Base-by-base conservation (phyloP, 768 basidiomycete species). In the Amanita subjunquillea region DNA sequence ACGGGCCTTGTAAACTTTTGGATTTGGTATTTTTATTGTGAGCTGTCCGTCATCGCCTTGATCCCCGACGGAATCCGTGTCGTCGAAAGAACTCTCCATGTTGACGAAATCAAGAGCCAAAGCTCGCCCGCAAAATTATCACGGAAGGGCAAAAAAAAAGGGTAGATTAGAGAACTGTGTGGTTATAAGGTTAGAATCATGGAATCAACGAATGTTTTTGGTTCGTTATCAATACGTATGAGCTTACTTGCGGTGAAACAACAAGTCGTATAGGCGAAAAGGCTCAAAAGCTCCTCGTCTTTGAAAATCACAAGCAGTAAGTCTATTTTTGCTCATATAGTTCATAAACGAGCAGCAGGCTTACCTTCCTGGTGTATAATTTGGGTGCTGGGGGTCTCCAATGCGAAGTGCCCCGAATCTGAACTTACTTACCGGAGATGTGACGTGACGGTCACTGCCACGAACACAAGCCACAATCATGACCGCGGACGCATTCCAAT, bases 21-120 rank as follows among this genome's bases (percentile, higher is more conserved):
- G 78, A 59, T 82, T 83, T 2, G 83, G 82, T 57, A 85, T 84
- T 54, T 77, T 73, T 59, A 84, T 82, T 44, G 75, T 82, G 58
- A 83, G 70, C 55, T 76, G 77, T 46, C 69, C 69, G 61, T 79
- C 77, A 63, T 75, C 77, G 53, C 67, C 66, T 53, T 62, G 57
- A 52, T 72, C 73, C 55, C 66, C 71, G 25, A 63, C 59, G 30
- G 68, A 67, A 57, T 70, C 69, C 59, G 60, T 60, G 44, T 68
- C 72, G 32, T 72, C 67, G 46, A 60, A 64, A 36, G 67, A 60
- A 10, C 67, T 63, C 39, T 73, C 56, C 67, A 68, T 68, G 51
- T 41, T 41, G 42, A 38, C 38, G 15, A 37, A 44, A 7, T 17
- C 13, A 17, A 15, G 13, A 29, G 30, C 10, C 22, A 43, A 22